Percentiles rank a stretch among this genome's conserved stretches.
Evolutionary conservation across 768 basidiomycete genomes (phyloP).

Genomic region (Multifurca ochricompacta): DNA sequence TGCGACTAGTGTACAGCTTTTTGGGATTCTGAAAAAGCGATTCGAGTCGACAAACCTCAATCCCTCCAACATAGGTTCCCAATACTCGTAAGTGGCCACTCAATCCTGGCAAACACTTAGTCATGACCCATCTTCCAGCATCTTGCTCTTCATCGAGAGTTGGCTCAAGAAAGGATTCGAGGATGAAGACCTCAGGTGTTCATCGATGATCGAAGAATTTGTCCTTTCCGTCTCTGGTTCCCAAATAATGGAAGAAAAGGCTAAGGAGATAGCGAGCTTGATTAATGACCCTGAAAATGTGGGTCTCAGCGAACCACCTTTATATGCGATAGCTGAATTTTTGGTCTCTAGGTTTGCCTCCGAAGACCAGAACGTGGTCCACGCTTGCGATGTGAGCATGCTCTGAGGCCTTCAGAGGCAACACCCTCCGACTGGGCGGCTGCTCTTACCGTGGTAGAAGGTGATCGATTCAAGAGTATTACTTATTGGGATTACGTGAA

Average conservation of each 20-base stretch:
- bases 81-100: not conserved
- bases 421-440: not conserved
- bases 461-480: constrained; percentile 9
- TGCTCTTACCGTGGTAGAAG: constrained; percentile 11
- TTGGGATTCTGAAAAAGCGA: constrained; percentile 6
- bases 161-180: constrained; percentile 15
- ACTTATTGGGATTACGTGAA: constrained; percentile 16
- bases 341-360: not conserved
- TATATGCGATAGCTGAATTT: not conserved
- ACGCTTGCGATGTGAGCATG: not conserved
- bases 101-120: not conserved
- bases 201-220: constrained; percentile 1
- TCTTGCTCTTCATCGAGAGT: constrained; percentile 11
- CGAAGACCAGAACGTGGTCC: not conserved
- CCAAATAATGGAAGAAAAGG: constrained; percentile 4
- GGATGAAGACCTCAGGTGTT: constrained; percentile 4
- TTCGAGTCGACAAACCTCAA: not conserved
- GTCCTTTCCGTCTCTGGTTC: not conserved
- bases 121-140: not conserved
- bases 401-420: not conserved
- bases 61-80: not conserved
- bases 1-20: constrained; percentile 1
- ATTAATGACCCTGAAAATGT: constrained; percentile 1
- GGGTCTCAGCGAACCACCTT: not conserved
- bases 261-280: not conserved